Evolutionary conservation across 2,329 filamentous ascomycete species (phyloP), one percentile per base, ranked within the genome.

Genomic region (Verticillium dahliae): DNA sequence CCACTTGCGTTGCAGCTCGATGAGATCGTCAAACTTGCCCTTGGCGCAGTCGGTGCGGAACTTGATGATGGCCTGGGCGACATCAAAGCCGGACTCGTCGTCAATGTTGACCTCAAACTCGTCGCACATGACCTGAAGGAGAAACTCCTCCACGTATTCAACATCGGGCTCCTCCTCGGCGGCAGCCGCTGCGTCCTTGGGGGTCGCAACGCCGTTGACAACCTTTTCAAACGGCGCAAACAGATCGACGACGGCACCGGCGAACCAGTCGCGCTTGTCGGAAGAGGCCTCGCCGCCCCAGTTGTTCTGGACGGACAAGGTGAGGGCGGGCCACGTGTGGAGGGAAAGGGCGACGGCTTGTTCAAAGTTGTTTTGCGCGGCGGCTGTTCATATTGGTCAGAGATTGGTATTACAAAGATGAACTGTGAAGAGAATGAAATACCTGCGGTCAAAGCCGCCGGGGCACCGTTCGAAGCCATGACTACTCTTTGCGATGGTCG

Each of bases 241-340:
- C 65, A 97, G 85, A 33, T 97, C 91, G 62, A 88, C 89, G 60
- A 98, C 82, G 54, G 90, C 90, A 65, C 92, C 93, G 59, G 91
- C 94, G 70, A 99, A 91, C 94, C 93, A 98, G 81, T 97, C 94
- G 70, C 94, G 90, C 80, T 98, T 98, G 76, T 96, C 92, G 63
- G 82, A 75, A 27, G 87, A 89, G 71, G 92, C 87, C 50, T 91
- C 86, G 2, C 94, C 95, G 69, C 94, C 95, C 90, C 93, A 97
- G 76, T 86, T 82, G 74, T 91, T 92, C 73, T 90, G 85, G 55
- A 97, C 91, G 56, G 95, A 92, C 71, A 97, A 87, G 57, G 89
- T 90, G 60, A 99, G 88, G 37, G 91, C 89, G 7, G 90, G 88
- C 95, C 95, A 99, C 71, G 90, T 85, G 79, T 93, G 87, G 67